Percentiles rank a stretch among this genome's conserved stretches.
phyloP scores from a whole-genome alignment of 805 yeast species.

The Candida ipomoeae region DNA sequence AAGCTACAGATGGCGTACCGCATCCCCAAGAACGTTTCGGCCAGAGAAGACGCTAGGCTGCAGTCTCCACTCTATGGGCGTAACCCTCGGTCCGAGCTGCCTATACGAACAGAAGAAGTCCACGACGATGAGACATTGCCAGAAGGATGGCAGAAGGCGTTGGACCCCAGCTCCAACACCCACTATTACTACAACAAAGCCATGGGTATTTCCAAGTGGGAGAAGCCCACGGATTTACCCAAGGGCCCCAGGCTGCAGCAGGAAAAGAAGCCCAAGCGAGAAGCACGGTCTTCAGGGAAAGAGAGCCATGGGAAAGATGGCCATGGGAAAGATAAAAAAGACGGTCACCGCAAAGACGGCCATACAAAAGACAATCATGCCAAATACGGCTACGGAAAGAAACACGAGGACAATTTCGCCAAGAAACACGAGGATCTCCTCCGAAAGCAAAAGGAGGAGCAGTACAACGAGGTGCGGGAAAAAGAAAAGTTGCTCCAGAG shows the following conservation, averaged over 20 bases:
- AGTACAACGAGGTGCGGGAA: slow-evolving; percentile 29
- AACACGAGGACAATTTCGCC: slow-evolving; percentile 21
- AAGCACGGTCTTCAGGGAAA: not conserved
- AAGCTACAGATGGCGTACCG: slow-evolving; percentile 75
- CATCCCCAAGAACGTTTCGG: slow-evolving; percentile 57
- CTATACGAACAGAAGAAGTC: slow-evolving; percentile 5
- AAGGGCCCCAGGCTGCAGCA: slow-evolving; percentile 25
- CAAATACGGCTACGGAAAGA: not conserved
- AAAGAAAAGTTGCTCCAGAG: slow-evolving; percentile 35
- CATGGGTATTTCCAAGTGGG: slow-evolving; percentile 54
- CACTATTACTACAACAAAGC: slow-evolving; percentile 54
- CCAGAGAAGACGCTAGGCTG: slow-evolving; percentile 5
- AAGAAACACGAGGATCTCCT: slow-evolving; percentile 33
- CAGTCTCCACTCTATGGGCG: slow-evolving; percentile 14
- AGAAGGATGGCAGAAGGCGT: slow-evolving; percentile 62
- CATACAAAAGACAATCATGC: not conserved
- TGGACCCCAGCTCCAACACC: slow-evolving; percentile 41
- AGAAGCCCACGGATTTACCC: slow-evolving; percentile 43
- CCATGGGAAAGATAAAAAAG: not conserved
- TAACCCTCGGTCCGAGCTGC: slow-evolving; percentile 14
- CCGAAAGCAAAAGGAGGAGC: slow-evolving; percentile 29
- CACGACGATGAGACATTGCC: slow-evolving; percentile 39
- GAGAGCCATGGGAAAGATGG: too few species aligned
- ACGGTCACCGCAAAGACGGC: not conserved
- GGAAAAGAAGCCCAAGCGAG: slow-evolving; percentile 6